Percentiles rank a stretch among this genome's conserved stretches.
phyloP scores from a whole-genome alignment of 2,329 filamentous ascomycete genomes.

The Coniosporium tulheliwenetii region DNA sequence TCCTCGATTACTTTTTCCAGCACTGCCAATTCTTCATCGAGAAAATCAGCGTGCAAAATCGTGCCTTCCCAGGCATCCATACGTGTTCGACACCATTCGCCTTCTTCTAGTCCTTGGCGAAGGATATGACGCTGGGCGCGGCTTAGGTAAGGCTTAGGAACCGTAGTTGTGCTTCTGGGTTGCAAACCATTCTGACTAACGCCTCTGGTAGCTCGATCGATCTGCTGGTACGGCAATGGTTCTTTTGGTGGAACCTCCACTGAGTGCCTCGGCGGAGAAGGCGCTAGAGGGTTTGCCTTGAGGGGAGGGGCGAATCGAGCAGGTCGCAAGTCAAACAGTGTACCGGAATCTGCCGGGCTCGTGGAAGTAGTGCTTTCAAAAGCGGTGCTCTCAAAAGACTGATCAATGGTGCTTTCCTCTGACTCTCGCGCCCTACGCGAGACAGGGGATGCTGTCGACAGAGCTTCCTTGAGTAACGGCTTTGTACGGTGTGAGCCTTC shows the following conservation, averaged over 20 bases:
- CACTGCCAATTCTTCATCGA: constrained; percentile 10
- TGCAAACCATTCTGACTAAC: neutral
- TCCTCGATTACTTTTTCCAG: constrained; percentile 9
- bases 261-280: neutral
- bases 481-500: neutral
- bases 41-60: constrained; percentile 18
- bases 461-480: neutral
- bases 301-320: no score
- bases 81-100: constrained; percentile 12
- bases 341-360: neutral
- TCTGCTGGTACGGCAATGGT: constrained; percentile 4
- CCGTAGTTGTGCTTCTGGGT: neutral
- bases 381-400: neutral
- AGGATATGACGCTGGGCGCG: constrained; percentile 9
- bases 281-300: neutral
- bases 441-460: neutral
- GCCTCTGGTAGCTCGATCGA: neutral
- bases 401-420: neutral
- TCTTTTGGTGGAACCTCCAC: neutral
- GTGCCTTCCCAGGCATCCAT: constrained; percentile 14
- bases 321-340: no score
- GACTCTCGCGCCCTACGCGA: neutral
- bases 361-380: neutral
- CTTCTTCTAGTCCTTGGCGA: constrained; percentile 4
- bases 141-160: constrained; percentile 13